Percentiles rank a stretch among this genome's conserved stretches.
Conservation (phyloP, 495 filamentous ascomycete genomes). For the Acidiella bohemica region DNA sequence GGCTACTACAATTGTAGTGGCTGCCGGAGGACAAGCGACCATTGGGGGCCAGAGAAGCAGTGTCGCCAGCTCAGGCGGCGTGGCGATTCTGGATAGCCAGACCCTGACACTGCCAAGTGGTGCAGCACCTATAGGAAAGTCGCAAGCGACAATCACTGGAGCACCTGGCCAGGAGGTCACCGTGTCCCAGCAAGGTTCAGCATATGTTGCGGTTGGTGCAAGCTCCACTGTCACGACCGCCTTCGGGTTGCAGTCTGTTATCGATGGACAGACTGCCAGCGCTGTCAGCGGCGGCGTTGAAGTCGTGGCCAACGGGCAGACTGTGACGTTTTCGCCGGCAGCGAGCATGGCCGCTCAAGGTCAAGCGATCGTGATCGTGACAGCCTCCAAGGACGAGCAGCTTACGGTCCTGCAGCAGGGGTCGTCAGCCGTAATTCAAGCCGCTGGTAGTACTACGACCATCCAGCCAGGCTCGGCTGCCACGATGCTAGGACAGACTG, state of each 20-base stretch:
- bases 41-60: too few relatives aligned
- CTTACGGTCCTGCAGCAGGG: constrained; percentile 5
- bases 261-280: neutral
- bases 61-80: too few relatives aligned
- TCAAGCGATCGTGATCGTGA: neutral
- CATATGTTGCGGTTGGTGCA: neutral
- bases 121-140: too few relatives aligned
- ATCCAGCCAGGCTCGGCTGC: neutral
- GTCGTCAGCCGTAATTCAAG: constrained; percentile 1
- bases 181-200: too few relatives aligned
- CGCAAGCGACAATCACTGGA: too few relatives aligned
- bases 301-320: neutral
- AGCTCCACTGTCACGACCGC: neutral
- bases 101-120: too few relatives aligned
- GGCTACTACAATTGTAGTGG: too few relatives aligned
- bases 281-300: neutral
- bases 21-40: too few relatives aligned
- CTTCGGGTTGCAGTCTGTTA: neutral
- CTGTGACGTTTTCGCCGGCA: neutral
- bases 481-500: neutral
- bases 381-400: too few relatives aligned
- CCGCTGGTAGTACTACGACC: neutral
- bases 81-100: too few relatives aligned
- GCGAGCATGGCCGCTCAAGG: neutral
- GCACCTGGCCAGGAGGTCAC: too few relatives aligned